Conservation (phyloP, 192 early-diverging fungal species). For the Coemansia sp. region DNA sequence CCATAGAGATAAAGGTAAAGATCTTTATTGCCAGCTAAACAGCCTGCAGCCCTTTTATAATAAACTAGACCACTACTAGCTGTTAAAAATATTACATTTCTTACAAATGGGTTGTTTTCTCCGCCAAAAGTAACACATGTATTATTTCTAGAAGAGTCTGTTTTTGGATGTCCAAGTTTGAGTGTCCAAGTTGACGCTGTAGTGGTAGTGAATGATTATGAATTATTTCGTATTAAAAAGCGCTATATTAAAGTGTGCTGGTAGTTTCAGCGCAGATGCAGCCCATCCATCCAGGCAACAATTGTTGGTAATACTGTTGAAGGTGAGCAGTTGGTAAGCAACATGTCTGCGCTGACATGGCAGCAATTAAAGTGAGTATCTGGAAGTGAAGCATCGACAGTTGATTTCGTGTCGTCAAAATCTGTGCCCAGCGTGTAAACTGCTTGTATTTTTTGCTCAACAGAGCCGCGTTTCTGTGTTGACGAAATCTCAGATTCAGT, state of each 20-base stretch:
- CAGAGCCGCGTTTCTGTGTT: not conserved
- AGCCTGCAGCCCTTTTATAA: no score
- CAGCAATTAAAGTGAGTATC: no score
- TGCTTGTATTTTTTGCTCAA: not conserved
- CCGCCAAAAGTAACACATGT: no score
- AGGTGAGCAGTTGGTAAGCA: slow-evolving; percentile 20
- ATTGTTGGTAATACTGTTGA: slow-evolving; percentile 14
- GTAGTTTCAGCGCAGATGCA: slow-evolving; percentile 26
- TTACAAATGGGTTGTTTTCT: no score
- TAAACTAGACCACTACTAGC: no score
- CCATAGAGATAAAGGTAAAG: no score
- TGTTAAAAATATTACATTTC: no score
- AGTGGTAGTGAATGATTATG: not conserved
- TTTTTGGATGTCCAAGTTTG: no score
- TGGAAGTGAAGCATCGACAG: not conserved
- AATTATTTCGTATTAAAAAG: not conserved
- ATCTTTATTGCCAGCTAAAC: no score
- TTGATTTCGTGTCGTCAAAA: slow-evolving; percentile 1
- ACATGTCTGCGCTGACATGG: not conserved
- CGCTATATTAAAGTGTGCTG: not conserved
- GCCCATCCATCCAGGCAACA: slow-evolving; percentile 50
- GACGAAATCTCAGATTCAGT: not conserved
- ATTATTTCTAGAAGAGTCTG: no score
- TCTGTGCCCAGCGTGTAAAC: not conserved
- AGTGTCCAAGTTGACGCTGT: no score